Evolutionary conservation across 352 stramenopile genomes (phyloP), one percentile per base, ranked within the genome.

Genomic region (Globisporangium recalcitrans): DNA sequence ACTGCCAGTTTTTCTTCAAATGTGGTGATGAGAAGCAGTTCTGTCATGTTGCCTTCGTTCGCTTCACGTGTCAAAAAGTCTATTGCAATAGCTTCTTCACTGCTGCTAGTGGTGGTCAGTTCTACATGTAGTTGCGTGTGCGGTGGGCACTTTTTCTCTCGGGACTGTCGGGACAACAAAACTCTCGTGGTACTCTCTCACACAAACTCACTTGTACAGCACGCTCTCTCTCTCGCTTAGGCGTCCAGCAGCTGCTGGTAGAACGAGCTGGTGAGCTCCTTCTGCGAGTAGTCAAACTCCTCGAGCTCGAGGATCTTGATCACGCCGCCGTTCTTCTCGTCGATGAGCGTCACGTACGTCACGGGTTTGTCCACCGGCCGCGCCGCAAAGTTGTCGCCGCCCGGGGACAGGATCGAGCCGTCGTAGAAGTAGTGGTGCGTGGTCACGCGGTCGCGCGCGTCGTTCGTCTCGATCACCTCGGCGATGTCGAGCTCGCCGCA

Each of bases 401-500:
- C 65, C 0, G 68, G 57, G 31, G 56, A 65, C 1, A 76, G 29
- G 27, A 63, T 31, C 2, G 44, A 64, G 10, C 51, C 56, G 38
- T 74, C 54, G 38, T 69, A 64, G 49, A 58, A 71, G 65, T 73
- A 73, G 46, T 73, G 58, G 64, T 73, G 63, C 16, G 67, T 71
- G 21, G 57, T 22, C 11, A 73, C 36, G 40, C 65, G 57, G 31
- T 67, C 58, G 29, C 57, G 63, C 22, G 53, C 61, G 21, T 63
- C 67, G 73, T 83, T 85, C 32, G 77, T 86, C 64, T 85, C 74
- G 32, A 90, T 87, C 9, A 87, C 81, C 60, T 90, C 81, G 29
- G 81, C 81, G 22, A 88, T 77, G 58, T 88, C 81, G 19, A 90
- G 74, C 46, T 91, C 82, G 60, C 82, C 82, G 59, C 82, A 91